These are phyloP conservation scores for Phytophthora vignae DNA, from an alignment of 352 stramenopile genomes.

Conservation along the genomic window DNA sequence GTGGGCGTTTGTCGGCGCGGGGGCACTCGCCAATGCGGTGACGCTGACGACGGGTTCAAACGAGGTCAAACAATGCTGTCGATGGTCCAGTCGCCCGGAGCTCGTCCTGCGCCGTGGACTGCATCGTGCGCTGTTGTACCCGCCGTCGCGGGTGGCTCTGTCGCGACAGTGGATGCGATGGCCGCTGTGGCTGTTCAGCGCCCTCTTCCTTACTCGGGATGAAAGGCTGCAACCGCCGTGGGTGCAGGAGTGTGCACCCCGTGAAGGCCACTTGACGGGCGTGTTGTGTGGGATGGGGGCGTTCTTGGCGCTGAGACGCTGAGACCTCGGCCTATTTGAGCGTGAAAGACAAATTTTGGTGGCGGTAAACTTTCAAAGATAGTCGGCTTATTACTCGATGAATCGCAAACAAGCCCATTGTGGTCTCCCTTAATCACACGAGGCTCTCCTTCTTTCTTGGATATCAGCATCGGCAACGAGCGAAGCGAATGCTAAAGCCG, in stretches of 20 bases:
- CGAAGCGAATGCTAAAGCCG: no score
- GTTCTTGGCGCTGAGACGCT: slow-evolving; percentile 26
- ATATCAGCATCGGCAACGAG: no score
- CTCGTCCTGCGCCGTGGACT: slow-evolving; percentile 20
- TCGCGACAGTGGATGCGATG: slow-evolving; percentile 29
- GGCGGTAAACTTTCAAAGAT: background rate
- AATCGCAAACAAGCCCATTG: no score
- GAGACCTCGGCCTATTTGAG: slow-evolving; percentile 15
- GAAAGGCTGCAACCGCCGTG: slow-evolving; percentile 13
- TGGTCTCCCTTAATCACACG: no score
- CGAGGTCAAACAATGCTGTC: slow-evolving; percentile 7
- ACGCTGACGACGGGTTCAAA: slow-evolving; percentile 7
- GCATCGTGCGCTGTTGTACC: slow-evolving; percentile 38
- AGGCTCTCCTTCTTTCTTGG: no score
- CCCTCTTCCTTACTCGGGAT: slow-evolving; percentile 26
- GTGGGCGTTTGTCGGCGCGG: slow-evolving; percentile 23
- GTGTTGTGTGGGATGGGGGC: slow-evolving; percentile 25
- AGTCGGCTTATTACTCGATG: no score
- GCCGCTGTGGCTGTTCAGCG: slow-evolving; percentile 30
- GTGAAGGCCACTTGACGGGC: slow-evolving; percentile 21
- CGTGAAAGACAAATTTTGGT: background rate
- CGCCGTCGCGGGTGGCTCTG: slow-evolving; percentile 28
- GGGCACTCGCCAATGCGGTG: slow-evolving; percentile 21
- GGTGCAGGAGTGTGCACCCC: slow-evolving; percentile 11
- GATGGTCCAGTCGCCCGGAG: slow-evolving; percentile 14